phyloP scores from a whole-genome alignment of 371 early-diverging fungal genomes.

The Lichtheimia corymbifera region DNA sequence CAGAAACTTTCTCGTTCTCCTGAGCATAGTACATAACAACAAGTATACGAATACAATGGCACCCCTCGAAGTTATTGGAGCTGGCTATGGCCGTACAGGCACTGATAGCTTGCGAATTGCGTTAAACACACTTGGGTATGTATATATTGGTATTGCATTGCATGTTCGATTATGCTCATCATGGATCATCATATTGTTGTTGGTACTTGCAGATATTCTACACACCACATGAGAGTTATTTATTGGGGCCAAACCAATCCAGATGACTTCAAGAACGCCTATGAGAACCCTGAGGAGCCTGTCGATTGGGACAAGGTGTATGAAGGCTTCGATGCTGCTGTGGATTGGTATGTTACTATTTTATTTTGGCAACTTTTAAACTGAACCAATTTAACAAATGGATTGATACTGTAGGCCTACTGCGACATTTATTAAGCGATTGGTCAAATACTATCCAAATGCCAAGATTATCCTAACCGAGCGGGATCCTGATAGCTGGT shows the following conservation, averaged over 20 bases:
- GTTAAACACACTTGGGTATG: constrained; percentile 33
- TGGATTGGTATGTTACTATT: constrained; percentile 21
- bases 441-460: constrained; percentile 25
- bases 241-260: constrained; percentile 16
- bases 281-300: constrained; percentile 13
- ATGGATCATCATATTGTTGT: no score
- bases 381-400: background rate
- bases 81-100: constrained; percentile 39
- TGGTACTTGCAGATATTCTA: background rate
- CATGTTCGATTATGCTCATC: no score
- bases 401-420: constrained; percentile 16
- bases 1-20: no score
- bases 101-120: constrained; percentile 35
- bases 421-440: constrained; percentile 17
- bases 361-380: background rate
- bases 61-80: constrained; percentile 35
- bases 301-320: constrained; percentile 32
- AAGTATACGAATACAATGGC: constrained; percentile 4
- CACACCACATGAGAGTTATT: constrained; percentile 19
- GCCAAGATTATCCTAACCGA: constrained; percentile 35
- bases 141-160: no score
- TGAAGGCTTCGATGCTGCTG: constrained; percentile 27
- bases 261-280: constrained; percentile 23
- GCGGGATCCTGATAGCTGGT: constrained; percentile 30
- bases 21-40: background rate